These are phyloP conservation scores for Knoxdaviesia proteae DNA, from an alignment of 2,329 filamentous ascomycete species.

Conservation along the genomic window DNA sequence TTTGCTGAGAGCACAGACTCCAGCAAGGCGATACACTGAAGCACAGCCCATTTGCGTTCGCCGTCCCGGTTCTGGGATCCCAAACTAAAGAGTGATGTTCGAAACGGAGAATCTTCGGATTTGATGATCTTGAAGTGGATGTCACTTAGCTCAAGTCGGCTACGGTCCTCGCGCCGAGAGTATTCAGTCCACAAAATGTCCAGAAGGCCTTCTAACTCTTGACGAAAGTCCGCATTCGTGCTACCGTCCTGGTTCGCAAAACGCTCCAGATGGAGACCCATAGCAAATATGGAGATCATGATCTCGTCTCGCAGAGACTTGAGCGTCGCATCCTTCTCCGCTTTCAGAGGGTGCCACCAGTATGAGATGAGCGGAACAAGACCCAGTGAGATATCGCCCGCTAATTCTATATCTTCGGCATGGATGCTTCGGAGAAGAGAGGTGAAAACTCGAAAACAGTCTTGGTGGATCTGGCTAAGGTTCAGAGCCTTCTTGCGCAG, in stretches of 20 bases:
- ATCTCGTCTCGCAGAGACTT: slow-evolving; percentile 56
- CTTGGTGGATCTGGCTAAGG: slow-evolving; percentile 43
- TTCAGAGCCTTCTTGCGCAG: slow-evolving; percentile 36
- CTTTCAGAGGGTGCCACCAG: slow-evolving; percentile 57
- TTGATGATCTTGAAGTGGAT: slow-evolving; percentile 33
- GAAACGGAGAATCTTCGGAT: slow-evolving; percentile 22
- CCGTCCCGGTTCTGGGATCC: slow-evolving; percentile 29
- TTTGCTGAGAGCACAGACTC: slow-evolving; percentile 14
- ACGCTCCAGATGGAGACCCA: slow-evolving; percentile 40
- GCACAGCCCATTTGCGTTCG: slow-evolving; percentile 38
- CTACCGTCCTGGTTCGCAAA: slow-evolving; percentile 21
- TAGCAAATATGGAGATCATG: slow-evolving; percentile 47
- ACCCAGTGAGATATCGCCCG: slow-evolving; percentile 34
- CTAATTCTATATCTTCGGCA: slow-evolving; percentile 45
- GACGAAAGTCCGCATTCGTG: slow-evolving; percentile 13
- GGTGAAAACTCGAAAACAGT: slow-evolving; percentile 61
- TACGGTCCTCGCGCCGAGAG: slow-evolving; percentile 44
- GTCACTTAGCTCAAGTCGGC: slow-evolving; percentile 61
- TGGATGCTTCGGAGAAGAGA: slow-evolving; percentile 42
- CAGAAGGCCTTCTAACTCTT: slow-evolving; percentile 40
- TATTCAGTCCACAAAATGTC: slow-evolving; percentile 66
- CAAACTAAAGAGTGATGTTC: slow-evolving; percentile 29
- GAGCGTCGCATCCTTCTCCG: slow-evolving; percentile 37
- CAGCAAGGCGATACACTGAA: slow-evolving; percentile 36
- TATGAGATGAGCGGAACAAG: slow-evolving; percentile 51